Conservation (phyloP, 345 rosid species). For the Brassica nigra region DNA sequence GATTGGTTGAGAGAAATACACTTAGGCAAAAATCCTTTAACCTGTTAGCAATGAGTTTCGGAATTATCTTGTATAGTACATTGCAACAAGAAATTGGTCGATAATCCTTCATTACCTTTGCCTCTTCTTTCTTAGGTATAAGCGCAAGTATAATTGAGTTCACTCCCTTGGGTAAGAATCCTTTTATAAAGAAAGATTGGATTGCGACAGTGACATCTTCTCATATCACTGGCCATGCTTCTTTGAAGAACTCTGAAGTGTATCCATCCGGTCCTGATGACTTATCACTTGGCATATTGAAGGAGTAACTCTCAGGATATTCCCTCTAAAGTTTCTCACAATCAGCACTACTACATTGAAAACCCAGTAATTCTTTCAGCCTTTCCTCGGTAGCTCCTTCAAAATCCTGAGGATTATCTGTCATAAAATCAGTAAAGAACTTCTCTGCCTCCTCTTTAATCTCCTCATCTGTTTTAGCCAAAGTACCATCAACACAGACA, state of each 20-base stretch:
- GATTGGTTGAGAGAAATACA: no score
- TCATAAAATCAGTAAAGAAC: background rate
- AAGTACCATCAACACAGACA: no score
- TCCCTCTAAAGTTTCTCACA: background rate
- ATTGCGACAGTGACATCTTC: no score
- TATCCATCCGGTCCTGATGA: no score
- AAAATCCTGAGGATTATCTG: background rate
- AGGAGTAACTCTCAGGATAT: background rate
- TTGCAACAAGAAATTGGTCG: background rate
- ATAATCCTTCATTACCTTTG: background rate
- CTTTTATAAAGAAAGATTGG: no score
- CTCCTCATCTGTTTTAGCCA: no score
- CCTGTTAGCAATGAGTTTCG: no score
- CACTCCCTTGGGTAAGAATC: background rate
- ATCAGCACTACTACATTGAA: background rate
- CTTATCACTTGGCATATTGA: background rate
- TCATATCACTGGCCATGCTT: no score
- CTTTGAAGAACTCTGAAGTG: no score
- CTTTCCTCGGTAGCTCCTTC: background rate
- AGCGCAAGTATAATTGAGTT: background rate
- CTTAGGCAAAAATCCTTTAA: no score
- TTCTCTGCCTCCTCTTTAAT: no score
- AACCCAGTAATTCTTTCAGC: background rate
- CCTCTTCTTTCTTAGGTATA: background rate
- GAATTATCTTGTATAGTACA: background rate